Base-by-base conservation (phyloP, 352 stramenopile species). In the Discostella stelligera region DNA sequence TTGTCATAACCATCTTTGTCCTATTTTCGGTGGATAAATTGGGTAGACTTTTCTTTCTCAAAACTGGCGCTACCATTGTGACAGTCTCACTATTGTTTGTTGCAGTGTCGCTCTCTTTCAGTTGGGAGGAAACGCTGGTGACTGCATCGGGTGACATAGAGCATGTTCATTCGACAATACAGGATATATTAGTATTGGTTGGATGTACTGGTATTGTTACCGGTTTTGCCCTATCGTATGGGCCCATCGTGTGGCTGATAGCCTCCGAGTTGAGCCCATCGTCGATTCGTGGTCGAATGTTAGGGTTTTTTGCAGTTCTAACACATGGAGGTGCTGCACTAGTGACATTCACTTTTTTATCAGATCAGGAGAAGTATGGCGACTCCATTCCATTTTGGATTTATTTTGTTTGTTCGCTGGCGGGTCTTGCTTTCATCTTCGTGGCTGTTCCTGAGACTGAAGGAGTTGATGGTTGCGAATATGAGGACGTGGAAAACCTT, bases 211-310 rank as follows among this genome's bases (percentile, higher is more conserved):
- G 86, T 10, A 80, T 90, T 27, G 80, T 89, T 13, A 77, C 69
- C 62, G 86, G 86, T 10, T 92, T 90, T 79, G 82, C 84, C 21
- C 68, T 86, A 20, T 90, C 82, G 0, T 92, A 90, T 74, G 86
- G 84, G 18, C 82, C 86, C 16, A 74, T 92, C n/a, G 85, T 76
- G 21, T 92, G 86, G 86, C 41, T 92, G 13, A 54, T 92, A 20
- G 86, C 74, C 14, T 85, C 84, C 11, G 86, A 92, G 64, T 65
- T 92, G 21, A 90, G 88, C 68, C 86, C 81, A 10, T 82, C 79
- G 8, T 77, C 87, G 27, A 90, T 90, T 63, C 80, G 86, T 37
- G 86, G 84, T 53, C 41, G 86, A 55, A 86, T 86, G 23, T 66
- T 92, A 9, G 86, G 86, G 37, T 77, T 82, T 49, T 89, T 78